Conservation (phyloP, 352 stramenopile species). For the Globisporangium spinosum region DNA sequence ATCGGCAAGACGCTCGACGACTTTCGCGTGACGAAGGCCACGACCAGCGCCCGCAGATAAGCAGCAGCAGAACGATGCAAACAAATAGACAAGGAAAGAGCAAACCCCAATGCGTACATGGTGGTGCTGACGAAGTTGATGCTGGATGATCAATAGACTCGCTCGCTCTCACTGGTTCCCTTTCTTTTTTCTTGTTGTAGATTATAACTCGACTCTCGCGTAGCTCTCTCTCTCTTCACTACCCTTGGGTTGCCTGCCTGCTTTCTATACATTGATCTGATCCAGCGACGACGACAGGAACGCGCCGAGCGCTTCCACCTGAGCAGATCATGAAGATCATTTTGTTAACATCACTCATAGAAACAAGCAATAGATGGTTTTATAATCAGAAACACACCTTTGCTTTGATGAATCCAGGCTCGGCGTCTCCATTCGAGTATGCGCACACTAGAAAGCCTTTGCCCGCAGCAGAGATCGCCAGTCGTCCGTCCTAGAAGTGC, state of each 20-base stretch:
- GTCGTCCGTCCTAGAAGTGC: constrained; percentile 33
- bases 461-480: constrained; percentile 63
- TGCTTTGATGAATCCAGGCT: constrained; percentile 64
- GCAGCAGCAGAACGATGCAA: not conserved
- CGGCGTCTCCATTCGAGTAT: constrained; percentile 54
- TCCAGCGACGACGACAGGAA: constrained; percentile 65
- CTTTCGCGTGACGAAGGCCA: constrained; percentile 28
- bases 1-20: constrained; percentile 59
- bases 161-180: not conserved
- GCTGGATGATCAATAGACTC: not conserved
- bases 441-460: constrained; percentile 77
- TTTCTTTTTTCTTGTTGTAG: not conserved
- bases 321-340: not conserved
- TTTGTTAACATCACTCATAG: not conserved
- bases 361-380: not conserved
- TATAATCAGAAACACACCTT: constrained; percentile 36
- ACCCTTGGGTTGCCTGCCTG: not conserved
- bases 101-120: not conserved
- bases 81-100: constrained; percentile 11
- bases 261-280: constrained; percentile 61
- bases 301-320: constrained; percentile 59
- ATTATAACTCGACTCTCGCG: not conserved
- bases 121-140: not conserved
- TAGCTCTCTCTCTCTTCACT: not conserved
- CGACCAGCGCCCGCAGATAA: constrained; percentile 5